Conservation (phyloP, 225 moss, liverwort and hornwort genomes). For the Polytrichum commune region DNA sequence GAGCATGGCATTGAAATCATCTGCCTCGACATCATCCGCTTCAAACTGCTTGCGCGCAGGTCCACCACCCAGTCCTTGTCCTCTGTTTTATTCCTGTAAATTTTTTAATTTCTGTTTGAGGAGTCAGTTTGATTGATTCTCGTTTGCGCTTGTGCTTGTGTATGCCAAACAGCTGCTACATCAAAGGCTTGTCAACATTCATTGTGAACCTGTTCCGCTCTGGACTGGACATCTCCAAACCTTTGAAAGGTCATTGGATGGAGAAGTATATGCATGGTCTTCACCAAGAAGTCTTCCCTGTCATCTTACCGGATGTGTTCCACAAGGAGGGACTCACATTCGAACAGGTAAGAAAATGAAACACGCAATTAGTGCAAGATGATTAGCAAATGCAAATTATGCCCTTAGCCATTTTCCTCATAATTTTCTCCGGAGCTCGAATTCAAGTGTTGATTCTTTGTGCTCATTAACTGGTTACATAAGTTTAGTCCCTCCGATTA, state of each 20-base stretch:
- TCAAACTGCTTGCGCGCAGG: slow-evolving; percentile 63
- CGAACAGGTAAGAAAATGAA: too few species aligned
- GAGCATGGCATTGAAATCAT: slow-evolving; percentile 53
- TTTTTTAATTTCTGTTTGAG: too few species aligned
- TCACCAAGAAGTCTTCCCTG: slow-evolving; percentile 56
- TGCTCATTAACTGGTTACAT: too few species aligned
- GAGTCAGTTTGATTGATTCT: too few species aligned
- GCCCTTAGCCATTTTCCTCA: too few species aligned
- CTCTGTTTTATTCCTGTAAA: neutral
- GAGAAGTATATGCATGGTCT: slow-evolving; percentile 54
- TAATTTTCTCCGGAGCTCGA: too few species aligned
- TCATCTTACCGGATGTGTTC: slow-evolving; percentile 12
- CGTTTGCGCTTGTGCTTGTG: too few species aligned
- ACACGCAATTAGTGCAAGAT: too few species aligned
- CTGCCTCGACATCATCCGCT: slow-evolving; percentile 55
- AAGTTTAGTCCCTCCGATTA: too few species aligned
- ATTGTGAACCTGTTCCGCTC: slow-evolving; percentile 55
- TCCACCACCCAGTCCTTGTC: neutral
- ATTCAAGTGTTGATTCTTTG: too few species aligned
- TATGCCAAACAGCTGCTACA: slow-evolving; percentile 34
- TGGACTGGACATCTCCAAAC: slow-evolving; percentile 43
- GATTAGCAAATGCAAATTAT: too few species aligned
- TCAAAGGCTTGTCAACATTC: slow-evolving; percentile 58
- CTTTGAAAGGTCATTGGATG: slow-evolving; percentile 49
- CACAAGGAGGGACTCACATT: slow-evolving; percentile 7